Conservation (phyloP, 2,329 filamentous ascomycete species). For the Ampelomyces quisqualis region DNA sequence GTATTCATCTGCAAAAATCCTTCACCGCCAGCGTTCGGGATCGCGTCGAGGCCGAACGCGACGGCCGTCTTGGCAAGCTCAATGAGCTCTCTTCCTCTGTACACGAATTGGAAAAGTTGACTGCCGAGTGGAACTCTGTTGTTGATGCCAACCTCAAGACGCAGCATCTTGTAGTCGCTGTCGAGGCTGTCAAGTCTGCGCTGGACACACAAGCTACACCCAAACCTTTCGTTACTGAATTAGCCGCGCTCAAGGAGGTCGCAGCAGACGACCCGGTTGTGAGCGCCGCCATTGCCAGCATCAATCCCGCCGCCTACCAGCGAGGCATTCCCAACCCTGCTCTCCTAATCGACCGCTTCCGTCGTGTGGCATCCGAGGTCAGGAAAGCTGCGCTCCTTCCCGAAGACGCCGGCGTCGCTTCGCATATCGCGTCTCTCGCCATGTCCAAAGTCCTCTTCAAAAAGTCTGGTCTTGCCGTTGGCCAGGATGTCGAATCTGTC, state of each 20-base stretch:
- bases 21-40: conserved; percentile 77
- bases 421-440: conserved; percentile 85
- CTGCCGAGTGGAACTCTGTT: conserved; percentile 84
- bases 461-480: conserved; percentile 73
- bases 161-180: conserved; percentile 92
- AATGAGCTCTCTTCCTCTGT: conserved; percentile 76
- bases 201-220: conserved; percentile 74
- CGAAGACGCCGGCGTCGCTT: conserved; percentile 90
- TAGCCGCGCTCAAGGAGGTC: conserved; percentile 92
- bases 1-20: conserved; percentile 80
- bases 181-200: conserved; percentile 85
- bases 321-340: conserved; percentile 79
- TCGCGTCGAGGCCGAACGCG: conserved; percentile 84
- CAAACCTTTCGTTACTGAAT: conserved; percentile 84
- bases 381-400: conserved; percentile 91
- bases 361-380: conserved; percentile 86
- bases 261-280: conserved; percentile 82
- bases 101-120: conserved; percentile 81
- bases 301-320: conserved; percentile 92
- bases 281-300: conserved; percentile 90
- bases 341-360: conserved; percentile 92
- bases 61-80: conserved; percentile 82
- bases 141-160: conserved; percentile 89
- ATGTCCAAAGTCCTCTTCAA: conserved; percentile 95
- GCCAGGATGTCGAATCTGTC: conserved; percentile 91